These are phyloP conservation scores for Ustilago cynodontis DNA, from an alignment of 1,284 basidiomycete species.

Conservation along the genomic window DNA sequence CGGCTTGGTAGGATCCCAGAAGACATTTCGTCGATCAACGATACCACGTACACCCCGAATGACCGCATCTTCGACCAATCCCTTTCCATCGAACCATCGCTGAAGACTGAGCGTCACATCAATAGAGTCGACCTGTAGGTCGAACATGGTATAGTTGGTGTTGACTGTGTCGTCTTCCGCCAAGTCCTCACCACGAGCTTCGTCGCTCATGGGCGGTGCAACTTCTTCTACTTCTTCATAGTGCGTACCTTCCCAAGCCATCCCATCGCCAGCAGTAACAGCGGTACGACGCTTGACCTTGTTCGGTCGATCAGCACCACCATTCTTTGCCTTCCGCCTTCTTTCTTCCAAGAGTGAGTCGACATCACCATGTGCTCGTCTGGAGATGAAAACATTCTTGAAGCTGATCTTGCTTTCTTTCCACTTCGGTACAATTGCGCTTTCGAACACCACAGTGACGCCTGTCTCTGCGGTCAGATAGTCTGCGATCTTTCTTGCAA, in stretches of 20 bases:
- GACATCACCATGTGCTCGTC: slow-evolving; percentile 74
- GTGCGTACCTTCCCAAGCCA: slow-evolving; percentile 66
- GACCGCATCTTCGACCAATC: slow-evolving; percentile 88
- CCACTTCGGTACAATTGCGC: slow-evolving; percentile 97
- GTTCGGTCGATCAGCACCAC: slow-evolving; percentile 22
- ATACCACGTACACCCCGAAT: slow-evolving; percentile 94
- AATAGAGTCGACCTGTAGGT: slow-evolving; percentile 78
- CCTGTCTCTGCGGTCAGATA: slow-evolving; percentile 94
- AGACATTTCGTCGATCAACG: slow-evolving; percentile 88
- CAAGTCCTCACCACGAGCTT: slow-evolving; percentile 55
- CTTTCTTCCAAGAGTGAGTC: slow-evolving; percentile 52
- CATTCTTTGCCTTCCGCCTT: slow-evolving; percentile 22
- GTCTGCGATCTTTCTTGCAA: slow-evolving; percentile 89
- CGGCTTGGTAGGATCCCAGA: slow-evolving; percentile 84
- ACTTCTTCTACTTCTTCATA: slow-evolving; percentile 64
- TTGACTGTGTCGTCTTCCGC: slow-evolving; percentile 54
- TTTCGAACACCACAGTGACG: slow-evolving; percentile 94
- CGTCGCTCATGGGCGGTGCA: slow-evolving; percentile 60
- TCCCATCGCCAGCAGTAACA: slow-evolving; percentile 60
- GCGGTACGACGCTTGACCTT: slow-evolving; percentile 50
- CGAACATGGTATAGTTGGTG: slow-evolving; percentile 69
- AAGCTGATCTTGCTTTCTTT: slow-evolving; percentile 94
- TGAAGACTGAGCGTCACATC: slow-evolving; percentile 94
- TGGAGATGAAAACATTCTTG: slow-evolving; percentile 94
- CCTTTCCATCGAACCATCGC: slow-evolving; percentile 95